These are phyloP conservation scores for Nitzschia sp. DNA, from an alignment of 108 stramenopile genomes.

Conservation along the genomic window DNA sequence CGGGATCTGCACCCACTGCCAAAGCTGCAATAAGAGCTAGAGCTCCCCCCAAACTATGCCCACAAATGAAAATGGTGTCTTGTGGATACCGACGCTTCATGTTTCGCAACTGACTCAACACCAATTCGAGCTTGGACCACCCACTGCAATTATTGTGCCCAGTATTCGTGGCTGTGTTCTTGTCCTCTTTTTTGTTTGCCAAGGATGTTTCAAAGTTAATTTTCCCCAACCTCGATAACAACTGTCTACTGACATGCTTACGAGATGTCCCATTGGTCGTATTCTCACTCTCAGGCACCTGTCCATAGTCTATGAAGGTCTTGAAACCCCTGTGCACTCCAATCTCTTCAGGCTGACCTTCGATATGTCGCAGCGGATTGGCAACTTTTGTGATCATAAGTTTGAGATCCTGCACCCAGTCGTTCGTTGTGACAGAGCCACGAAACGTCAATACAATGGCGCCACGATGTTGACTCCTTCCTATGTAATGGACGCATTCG, in stretches of 20 bases:
- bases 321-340: slow-evolving; percentile 62
- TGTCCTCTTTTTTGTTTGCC: too few species aligned
- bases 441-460: slow-evolving; percentile 56
- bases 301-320: slow-evolving; percentile 29
- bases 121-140: background rate
- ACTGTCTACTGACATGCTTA: too few species aligned
- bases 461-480: background rate
- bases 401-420: slow-evolving; percentile 61
- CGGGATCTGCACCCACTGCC: slow-evolving; percentile 11
- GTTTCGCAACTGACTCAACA: background rate
- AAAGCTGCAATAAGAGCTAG: slow-evolving; percentile 27
- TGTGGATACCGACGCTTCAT: slow-evolving; percentile 5
- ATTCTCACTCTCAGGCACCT: too few species aligned
- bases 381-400: slow-evolving; percentile 36
- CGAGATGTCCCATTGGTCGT: too few species aligned
- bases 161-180: too few species aligned
- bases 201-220: too few species aligned
- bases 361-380: slow-evolving; percentile 36
- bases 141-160: too few species aligned
- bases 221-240: too few species aligned
- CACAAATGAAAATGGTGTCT: slow-evolving; percentile 53
- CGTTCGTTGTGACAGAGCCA: slow-evolving; percentile 54
- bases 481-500: slow-evolving; percentile 12
- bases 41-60: slow-evolving; percentile 73
- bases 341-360: slow-evolving; percentile 20